These are phyloP conservation scores for Acanthamoeba castellanii DNA, from an alignment of 208 protist genomes.

Conservation along the genomic window DNA sequence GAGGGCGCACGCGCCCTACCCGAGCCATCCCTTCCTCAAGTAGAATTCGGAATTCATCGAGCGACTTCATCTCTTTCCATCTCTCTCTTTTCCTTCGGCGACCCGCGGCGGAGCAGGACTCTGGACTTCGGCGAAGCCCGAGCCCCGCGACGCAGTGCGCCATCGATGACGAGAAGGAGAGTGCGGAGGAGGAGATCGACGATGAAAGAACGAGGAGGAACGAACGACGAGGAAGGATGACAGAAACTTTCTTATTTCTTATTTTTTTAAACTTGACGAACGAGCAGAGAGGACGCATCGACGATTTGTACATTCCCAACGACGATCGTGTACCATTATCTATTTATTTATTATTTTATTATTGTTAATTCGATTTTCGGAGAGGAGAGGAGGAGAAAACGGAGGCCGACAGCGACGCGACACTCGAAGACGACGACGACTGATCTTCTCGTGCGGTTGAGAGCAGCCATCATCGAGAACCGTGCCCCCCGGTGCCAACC, in stretches of 20 bases:
- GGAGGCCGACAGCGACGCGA: neutral
- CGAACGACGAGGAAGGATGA: neutral
- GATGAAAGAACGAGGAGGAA: neutral
- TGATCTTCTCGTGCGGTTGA: constrained; percentile 29
- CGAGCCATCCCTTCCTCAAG: constrained; percentile 54
- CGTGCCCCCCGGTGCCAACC: neutral
- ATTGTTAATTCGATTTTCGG: neutral
- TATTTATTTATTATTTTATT: neutral
- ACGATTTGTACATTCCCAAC: neutral
- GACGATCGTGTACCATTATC: neutral
- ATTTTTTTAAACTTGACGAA: neutral
- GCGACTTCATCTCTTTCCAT: neutral
- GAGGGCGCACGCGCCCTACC: constrained; percentile 55
- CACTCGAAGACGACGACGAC: constrained; percentile 14
- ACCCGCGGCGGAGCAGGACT: neutral
- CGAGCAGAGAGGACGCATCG: neutral
- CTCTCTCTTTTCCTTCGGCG: neutral
- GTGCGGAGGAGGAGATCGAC: neutral
- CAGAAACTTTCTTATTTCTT: neutral
- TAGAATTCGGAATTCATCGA: neutral
- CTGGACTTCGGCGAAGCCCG: constrained; percentile 42
- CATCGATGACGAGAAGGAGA: neutral
- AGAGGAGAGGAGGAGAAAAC: neutral
- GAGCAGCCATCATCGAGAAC: constrained; percentile 45
- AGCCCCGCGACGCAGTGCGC: neutral